Conservation (phyloP, 1,284 basidiomycete genomes). For the Mycosarcoma maydis region DNA sequence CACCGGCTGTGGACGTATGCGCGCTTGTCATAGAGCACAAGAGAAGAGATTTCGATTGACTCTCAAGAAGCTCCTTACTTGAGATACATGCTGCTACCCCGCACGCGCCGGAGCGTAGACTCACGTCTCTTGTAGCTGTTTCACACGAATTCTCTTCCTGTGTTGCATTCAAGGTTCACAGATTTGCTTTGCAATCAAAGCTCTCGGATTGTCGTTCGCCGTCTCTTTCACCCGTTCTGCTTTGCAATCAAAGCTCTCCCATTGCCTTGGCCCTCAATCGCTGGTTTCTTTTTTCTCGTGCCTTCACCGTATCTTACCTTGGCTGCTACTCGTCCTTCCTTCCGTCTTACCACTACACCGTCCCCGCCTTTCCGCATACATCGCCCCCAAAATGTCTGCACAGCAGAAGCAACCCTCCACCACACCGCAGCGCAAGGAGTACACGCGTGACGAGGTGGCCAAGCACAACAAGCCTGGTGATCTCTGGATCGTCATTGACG, state of each 20-base stretch:
- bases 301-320: too few relatives aligned
- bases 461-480: conserved; percentile 91
- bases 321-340: not conserved
- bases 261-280: not conserved
- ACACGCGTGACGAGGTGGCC: conserved; percentile 80
- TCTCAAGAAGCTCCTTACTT: too few relatives aligned
- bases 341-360: not conserved
- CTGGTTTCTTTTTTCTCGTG: not conserved
- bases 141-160: too few relatives aligned
- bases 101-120: too few relatives aligned
- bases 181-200: too few relatives aligned
- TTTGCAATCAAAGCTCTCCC: conserved; percentile 8
- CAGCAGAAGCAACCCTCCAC: conserved; percentile 43
- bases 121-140: too few relatives aligned
- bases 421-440: conserved; percentile 68
- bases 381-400: conserved; percentile 29
- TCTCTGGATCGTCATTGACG: conserved; percentile 78
- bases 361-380: conserved; percentile 6
- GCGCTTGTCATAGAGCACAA: too few relatives aligned
- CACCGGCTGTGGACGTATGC: too few relatives aligned
- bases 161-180: too few relatives aligned
- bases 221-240: not conserved
- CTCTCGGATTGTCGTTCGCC: too few relatives aligned
- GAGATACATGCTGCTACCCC: too few relatives aligned
- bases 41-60: too few relatives aligned